A percentile compares a stretch with the other conserved stretches of the same genome.
Conservation (phyloP, 2,329 filamentous ascomycete genomes). For the Ophiostoma ips region DNA sequence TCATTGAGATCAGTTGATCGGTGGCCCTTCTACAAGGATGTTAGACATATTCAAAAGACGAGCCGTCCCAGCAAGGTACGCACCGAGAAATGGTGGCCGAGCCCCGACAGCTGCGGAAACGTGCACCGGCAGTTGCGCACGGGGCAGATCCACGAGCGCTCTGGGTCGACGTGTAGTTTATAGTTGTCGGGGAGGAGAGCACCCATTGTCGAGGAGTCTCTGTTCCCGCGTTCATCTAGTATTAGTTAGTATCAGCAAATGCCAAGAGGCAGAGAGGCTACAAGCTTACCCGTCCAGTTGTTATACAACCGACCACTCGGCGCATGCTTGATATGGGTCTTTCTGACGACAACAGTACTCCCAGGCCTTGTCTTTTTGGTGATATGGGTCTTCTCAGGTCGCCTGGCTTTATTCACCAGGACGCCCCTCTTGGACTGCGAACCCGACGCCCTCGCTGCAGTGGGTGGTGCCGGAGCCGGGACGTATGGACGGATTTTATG, state of each 20-base stretch:
- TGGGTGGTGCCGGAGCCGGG: too few relatives aligned
- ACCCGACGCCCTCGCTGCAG: too few relatives aligned
- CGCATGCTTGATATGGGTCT: not conserved
- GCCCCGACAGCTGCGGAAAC: not conserved
- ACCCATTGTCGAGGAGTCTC: not conserved
- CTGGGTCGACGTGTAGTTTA: not conserved
- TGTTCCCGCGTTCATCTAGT: not conserved
- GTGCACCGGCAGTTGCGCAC: not conserved
- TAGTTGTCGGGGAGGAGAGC: constrained; percentile 1
- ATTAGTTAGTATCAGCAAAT: not conserved
- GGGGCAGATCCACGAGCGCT: not conserved
- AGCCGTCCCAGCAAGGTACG: too few relatives aligned
- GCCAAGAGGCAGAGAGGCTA: not conserved
- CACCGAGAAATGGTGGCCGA: not conserved
- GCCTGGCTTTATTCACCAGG: too few relatives aligned
- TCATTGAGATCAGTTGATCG: not conserved
- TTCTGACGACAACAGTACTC: too few relatives aligned
- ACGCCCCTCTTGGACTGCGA: too few relatives aligned
- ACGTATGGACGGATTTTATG: too few relatives aligned
- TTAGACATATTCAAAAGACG: not conserved
- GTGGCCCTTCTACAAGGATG: not conserved
- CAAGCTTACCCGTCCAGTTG: not conserved
- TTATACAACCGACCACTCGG: not conserved
- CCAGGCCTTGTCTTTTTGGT: too few relatives aligned
- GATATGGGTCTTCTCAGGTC: too few relatives aligned